Percentiles rank a stretch among this genome's conserved stretches.
phyloP scores from a whole-genome alignment of 2,329 filamentous ascomycete genomes.

The Trichoderma oligosporum region DNA sequence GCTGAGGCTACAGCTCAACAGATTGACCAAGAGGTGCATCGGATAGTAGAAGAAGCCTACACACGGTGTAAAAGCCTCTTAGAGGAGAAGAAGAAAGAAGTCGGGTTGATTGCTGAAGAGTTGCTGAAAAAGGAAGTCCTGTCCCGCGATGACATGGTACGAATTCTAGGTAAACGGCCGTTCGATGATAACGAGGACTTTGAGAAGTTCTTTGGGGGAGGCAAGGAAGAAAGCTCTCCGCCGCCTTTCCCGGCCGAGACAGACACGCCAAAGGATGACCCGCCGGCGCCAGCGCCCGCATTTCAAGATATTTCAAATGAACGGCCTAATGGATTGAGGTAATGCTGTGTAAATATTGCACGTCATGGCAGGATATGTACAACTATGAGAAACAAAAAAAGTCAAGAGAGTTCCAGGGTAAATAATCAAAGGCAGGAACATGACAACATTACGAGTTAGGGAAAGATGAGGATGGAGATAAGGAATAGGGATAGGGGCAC shows the following conservation, averaged over 20 bases:
- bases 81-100: constrained; percentile 78
- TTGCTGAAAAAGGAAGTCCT: constrained; percentile 88
- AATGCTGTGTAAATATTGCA: neutral
- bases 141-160: constrained; percentile 84
- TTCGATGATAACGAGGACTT: constrained; percentile 85
- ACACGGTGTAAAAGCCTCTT: constrained; percentile 82
- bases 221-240: constrained; percentile 54
- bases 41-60: constrained; percentile 91
- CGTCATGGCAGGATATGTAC: neutral
- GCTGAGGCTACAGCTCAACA: constrained; percentile 88
- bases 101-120: constrained; percentile 89
- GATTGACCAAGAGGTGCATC: constrained; percentile 87
- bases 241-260: constrained; percentile 50
- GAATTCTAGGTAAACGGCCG: constrained; percentile 77
- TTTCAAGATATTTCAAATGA: constrained; percentile 32
- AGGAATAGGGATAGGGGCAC: neutral
- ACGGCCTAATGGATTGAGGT: constrained; percentile 17
- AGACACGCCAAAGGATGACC: constrained; percentile 36
- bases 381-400: neutral
- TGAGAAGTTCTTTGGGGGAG: constrained; percentile 82
- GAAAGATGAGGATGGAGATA: neutral
- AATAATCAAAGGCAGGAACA: neutral
- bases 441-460: neutral
- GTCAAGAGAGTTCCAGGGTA: neutral
- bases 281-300: constrained; percentile 38